These are phyloP conservation scores for Hevea brasiliensis DNA, from an alignment of 345 rosid genomes.

Conservation along the genomic window DNA sequence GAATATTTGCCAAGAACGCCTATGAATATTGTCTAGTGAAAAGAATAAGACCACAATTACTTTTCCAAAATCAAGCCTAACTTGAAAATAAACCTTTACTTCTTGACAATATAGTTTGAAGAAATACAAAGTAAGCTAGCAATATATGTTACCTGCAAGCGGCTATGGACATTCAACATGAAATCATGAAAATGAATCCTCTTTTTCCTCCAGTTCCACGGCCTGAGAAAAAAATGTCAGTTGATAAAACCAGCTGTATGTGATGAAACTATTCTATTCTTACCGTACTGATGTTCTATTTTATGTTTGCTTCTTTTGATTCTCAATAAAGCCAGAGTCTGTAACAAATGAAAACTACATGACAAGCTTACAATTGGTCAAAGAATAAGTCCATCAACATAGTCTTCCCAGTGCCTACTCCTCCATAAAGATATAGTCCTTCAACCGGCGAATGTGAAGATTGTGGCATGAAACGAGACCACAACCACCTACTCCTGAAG, in stretches of 20 bases:
- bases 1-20: not conserved
- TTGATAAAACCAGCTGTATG: not conserved
- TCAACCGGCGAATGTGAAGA: constrained; percentile 72
- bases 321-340: not conserved
- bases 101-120: not conserved
- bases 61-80: not conserved
- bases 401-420: constrained; percentile 98
- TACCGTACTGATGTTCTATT: not conserved
- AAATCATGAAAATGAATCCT: constrained; percentile 99
- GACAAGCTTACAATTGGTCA: constrained; percentile 66
- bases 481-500: constrained; percentile 91
- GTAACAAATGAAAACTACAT: not conserved
- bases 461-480: constrained; percentile 87
- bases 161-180: constrained; percentile 91
- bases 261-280: not conserved
- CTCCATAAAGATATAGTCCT: constrained; percentile 93
- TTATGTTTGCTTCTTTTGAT: not conserved
- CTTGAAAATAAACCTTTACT: constrained; percentile 2
- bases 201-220: constrained; percentile 85
- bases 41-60: not conserved
- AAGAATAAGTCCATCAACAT: constrained; percentile 98
- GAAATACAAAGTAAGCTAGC: constrained; percentile 1
- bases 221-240: constrained; percentile 49
- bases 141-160: constrained; percentile 80
- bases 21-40: not conserved